Evolutionary conservation across 225 moss, liverwort and hornwort genomes (phyloP), one percentile per base, ranked within the genome.

Genomic region (Bryoerythrophyllum caledonicum): DNA sequence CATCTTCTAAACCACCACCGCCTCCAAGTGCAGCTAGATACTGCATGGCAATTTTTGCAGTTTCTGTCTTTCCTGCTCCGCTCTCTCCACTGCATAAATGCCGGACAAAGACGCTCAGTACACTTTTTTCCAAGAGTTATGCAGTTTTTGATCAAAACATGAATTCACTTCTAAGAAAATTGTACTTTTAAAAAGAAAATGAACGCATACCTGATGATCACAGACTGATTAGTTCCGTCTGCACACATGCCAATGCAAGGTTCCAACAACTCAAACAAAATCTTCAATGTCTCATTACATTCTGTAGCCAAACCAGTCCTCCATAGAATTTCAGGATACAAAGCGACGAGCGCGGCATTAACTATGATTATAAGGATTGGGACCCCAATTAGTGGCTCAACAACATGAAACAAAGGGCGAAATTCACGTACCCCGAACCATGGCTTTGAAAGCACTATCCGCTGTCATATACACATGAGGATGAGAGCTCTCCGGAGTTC

Each of bases 21-120:
- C 99, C 99, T 74, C 99, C 99, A 59, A 99, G 91, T 60, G 95
- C 95, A 76, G 99, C 99, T 70, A 99, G 68, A 81, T 99, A 99
- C 52, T 99, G 99, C 99, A 99, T 99, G 41, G 99, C 92, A 52
- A 99, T 99, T 83, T 99, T 99, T 0, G 99, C 99, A 54, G 99
- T 99, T 86, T 99, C 99, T 2, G 99, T 99, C 82, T 99, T 99
- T 44, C 99, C 99, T 64, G 99, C 99, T 79, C 99, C 99, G 80
- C 99, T 99, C 85, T 99, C 99, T 63, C 99, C 99, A 87, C 99
- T 99, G 77, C 60, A 74, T 14, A 77, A 34, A 44, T 6, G 54
- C 63, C 59, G 27, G 41, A 60, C 10, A 40, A 37, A 78, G 25
- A 23, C 30, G 26, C 34, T 64, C 24, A 16, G 40, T 26, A 12